Conservation (phyloP, 805 yeast genomes). For the Novakomyces olei region DNA sequence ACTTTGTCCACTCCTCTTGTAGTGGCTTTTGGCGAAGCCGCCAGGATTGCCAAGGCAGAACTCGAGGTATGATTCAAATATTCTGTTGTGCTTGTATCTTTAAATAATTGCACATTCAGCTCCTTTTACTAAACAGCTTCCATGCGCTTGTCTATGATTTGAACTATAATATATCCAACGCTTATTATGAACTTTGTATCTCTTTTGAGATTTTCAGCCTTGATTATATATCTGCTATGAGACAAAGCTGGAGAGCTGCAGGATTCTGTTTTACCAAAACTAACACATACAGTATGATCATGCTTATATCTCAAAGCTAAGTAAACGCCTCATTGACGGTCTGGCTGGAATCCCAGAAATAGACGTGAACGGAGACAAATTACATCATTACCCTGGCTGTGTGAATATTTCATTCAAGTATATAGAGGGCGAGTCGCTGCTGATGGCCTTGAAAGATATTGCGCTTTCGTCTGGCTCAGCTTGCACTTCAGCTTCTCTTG, state of each 20-base stretch:
- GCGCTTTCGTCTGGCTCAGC: conserved; percentile 95
- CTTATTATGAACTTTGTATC: too few relatives aligned
- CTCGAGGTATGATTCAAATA: conserved; percentile 18
- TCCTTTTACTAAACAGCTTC: too few relatives aligned
- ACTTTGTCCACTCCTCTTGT: conserved; percentile 93
- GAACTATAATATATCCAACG: too few relatives aligned
- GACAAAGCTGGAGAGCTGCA: too few relatives aligned
- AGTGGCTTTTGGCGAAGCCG: conserved; percentile 94
- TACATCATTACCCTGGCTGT: conserved; percentile 70
- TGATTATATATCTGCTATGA: too few relatives aligned
- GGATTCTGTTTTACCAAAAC: too few relatives aligned
- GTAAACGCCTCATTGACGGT: conserved; percentile 50
- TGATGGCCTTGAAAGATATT: conserved; percentile 94
- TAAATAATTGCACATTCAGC: too few relatives aligned
- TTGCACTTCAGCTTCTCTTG: conserved; percentile 94
- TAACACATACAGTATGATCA: conserved; percentile 34
- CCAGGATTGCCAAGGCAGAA: conserved; percentile 57
- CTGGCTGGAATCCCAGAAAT: conserved; percentile 71
- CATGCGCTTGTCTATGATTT: too few relatives aligned
- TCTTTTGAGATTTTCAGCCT: too few relatives aligned
- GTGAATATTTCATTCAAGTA: conserved; percentile 92
- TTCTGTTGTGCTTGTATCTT: neutral
- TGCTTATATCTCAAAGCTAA: conserved; percentile 44
- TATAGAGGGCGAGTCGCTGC: conserved; percentile 89
- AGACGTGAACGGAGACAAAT: conserved; percentile 64